phyloP scores from a whole-genome alignment of 371 early-diverging fungal species.

The Funneliformis caledonium region DNA sequence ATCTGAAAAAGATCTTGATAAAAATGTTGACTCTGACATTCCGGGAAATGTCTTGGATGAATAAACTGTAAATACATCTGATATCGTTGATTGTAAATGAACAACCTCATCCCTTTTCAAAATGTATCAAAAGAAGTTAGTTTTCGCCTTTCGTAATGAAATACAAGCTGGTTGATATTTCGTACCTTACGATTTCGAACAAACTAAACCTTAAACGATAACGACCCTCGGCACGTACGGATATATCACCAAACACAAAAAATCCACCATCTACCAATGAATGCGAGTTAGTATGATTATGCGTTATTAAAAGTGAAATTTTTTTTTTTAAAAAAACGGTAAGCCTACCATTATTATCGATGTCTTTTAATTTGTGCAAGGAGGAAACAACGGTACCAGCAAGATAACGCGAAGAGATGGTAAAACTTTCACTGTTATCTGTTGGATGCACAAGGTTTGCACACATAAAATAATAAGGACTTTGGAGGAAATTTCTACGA shows the following conservation, averaged over 20 bases:
- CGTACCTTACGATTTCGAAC: slow-evolving; percentile 61
- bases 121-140: slow-evolving; percentile 46
- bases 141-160: background rate
- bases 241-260: slow-evolving; percentile 95
- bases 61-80: slow-evolving; percentile 82
- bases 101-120: slow-evolving; percentile 74
- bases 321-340: background rate
- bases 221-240: slow-evolving; percentile 88
- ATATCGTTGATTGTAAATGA: slow-evolving; percentile 76
- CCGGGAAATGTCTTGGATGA: slow-evolving; percentile 94
- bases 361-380: slow-evolving; percentile 84
- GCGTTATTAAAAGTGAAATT: background rate
- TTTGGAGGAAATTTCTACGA: slow-evolving; percentile 70
- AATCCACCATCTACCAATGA: slow-evolving; percentile 76
- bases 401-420: slow-evolving; percentile 44
- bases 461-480: slow-evolving; percentile 86
- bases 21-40: slow-evolving; percentile 86
- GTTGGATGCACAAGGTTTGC: slow-evolving; percentile 49
- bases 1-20: slow-evolving; percentile 92
- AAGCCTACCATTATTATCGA: slow-evolving; percentile 58
- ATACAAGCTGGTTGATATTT: background rate
- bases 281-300: background rate
- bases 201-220: slow-evolving; percentile 88
- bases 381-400: slow-evolving; percentile 91
- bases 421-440: slow-evolving; percentile 22